Conservation (phyloP, 2,329 filamentous ascomycete species). For the Talaromyces sp. region DNA sequence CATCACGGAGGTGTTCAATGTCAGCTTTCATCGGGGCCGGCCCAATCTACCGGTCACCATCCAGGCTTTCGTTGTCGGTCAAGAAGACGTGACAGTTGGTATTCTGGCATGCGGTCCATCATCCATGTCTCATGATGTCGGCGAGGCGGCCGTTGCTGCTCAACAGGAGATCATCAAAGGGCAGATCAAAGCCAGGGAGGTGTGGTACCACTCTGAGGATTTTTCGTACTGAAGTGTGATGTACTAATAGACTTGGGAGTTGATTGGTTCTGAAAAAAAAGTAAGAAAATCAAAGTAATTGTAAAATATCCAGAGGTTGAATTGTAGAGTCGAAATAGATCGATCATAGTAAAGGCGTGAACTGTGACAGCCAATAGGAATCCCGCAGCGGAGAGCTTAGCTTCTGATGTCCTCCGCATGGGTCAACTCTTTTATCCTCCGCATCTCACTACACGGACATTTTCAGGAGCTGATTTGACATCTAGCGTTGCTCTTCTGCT, state of each 20-base stretch:
- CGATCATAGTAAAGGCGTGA: neutral
- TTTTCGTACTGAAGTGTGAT: constrained; percentile 32
- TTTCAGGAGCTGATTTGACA: neutral
- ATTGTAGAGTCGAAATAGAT: neutral
- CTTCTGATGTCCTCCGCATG: neutral
- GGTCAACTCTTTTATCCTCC: neutral
- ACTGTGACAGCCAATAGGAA: neutral
- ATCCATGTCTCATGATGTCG: constrained; percentile 49
- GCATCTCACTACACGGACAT: neutral
- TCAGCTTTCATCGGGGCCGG: neutral
- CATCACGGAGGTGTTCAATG: neutral
- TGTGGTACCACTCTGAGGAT: constrained; percentile 50
- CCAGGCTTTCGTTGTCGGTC: neutral
- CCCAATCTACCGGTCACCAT: constrained; percentile 9
- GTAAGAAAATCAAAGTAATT: neutral
- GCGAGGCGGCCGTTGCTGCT: constrained; percentile 46
- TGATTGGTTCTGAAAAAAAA: no score
- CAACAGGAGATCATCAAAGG: constrained; percentile 39
- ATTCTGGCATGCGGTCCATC: constrained; percentile 46
- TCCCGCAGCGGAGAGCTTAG: neutral
- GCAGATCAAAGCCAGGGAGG: constrained; percentile 27
- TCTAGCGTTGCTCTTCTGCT: no score
- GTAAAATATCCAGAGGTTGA: neutral
- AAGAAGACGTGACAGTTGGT: constrained; percentile 15
- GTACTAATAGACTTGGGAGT: neutral